phyloP scores from a whole-genome alignment of 2,329 filamentous ascomycete species.

The Metarhizium brunneum region DNA sequence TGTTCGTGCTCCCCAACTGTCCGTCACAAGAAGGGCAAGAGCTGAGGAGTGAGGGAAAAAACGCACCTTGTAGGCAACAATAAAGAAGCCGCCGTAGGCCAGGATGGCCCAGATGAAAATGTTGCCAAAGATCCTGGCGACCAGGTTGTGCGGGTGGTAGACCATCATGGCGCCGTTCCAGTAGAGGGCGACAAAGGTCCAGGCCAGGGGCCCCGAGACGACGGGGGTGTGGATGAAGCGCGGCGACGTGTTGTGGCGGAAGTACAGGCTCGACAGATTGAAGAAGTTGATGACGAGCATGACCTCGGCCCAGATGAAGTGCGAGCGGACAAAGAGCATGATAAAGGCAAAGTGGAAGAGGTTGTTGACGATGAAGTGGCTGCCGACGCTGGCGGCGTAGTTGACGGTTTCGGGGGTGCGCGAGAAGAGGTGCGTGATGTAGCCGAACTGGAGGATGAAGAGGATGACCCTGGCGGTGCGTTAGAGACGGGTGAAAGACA shows the following conservation, averaged over 20 bases:
- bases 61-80: conserved; percentile 59
- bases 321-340: conserved; percentile 68
- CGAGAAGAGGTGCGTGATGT: conserved; percentile 69
- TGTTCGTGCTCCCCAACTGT: not conserved
- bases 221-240: conserved; percentile 68
- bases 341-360: conserved; percentile 74
- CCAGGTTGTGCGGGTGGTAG: conserved; percentile 52
- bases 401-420: conserved; percentile 52
- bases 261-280: conserved; percentile 72
- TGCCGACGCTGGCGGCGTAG: conserved; percentile 66
- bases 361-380: conserved; percentile 82
- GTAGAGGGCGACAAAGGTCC: conserved; percentile 79
- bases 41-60: not conserved
- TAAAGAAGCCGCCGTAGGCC: conserved; percentile 67
- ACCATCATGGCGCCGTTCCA: conserved; percentile 83
- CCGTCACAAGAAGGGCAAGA: not conserved
- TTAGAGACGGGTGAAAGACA: not conserved
- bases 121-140: conserved; percentile 75
- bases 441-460: conserved; percentile 66
- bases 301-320: conserved; percentile 68
- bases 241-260: conserved; percentile 64
- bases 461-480: conserved; percentile 52
- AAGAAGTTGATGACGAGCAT: conserved; percentile 72
- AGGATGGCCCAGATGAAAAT: conserved; percentile 81
- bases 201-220: conserved; percentile 68